Base-by-base conservation (phyloP, 2,329 filamentous ascomycete species). In the Teratosphaeria epicoccoides region DNA sequence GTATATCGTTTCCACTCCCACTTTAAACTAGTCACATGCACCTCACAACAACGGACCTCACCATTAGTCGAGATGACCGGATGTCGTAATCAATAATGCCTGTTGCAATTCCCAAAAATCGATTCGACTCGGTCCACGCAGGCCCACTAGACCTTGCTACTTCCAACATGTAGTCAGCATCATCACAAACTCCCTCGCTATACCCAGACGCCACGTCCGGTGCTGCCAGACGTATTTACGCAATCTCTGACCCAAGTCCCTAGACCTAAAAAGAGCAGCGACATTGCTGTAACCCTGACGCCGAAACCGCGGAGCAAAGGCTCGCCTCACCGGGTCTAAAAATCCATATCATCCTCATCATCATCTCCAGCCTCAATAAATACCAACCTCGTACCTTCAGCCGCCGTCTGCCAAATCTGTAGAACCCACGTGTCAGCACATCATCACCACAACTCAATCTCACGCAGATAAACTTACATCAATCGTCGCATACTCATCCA, bases 401-500 rank as follows among this genome's bases (percentile, higher is more conserved):
- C 73, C 11, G 76, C 75, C 37, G 75, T 77, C 69, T 79, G 76
- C 76, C 76, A 79, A 54, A 77, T 71, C 75, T 77, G 51, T 52
- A 20, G n/a, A 17, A 12, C 12, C 1, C 47, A 12, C 44, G 23
- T 11, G 26, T 73, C 63, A 74, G 70, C 55, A 58, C 37, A 49
- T 28, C 22, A 26, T 33, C 33, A 17, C n/a, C 10, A 49, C 22
- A 20, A 43, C 11, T 22, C n/a, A 28, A 24, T 50, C 12, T 7
- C 23, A 10, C 25, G 43, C 9, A n/a, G 10, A 43, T n/a, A 24
- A 50, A 84, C 90, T 88, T 76, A 97, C 93, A 75, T 95, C 87
- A 55, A 95, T 73, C 59, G 80, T 76, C 2, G 87, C 84, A 71
- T 98, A 97, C 74, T 95, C 91, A 56, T 95, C 85, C 66, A 98